Conservation (phyloP, 1,284 basidiomycete genomes). For the Heimioporus retisporus region DNA sequence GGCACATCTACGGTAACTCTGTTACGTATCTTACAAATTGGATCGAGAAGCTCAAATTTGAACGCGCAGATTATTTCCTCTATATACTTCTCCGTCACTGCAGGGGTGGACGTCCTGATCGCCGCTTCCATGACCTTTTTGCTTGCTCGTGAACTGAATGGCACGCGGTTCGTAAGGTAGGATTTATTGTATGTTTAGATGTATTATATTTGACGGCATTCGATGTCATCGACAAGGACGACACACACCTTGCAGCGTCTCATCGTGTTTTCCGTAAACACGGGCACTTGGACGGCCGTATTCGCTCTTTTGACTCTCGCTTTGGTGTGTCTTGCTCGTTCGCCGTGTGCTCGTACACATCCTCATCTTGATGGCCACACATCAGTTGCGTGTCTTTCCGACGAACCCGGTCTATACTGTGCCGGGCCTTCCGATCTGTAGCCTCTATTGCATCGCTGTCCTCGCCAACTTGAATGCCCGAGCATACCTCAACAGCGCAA, state of each 20-base stretch:
- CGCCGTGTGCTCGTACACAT: no score
- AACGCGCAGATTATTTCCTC: slow-evolving; percentile 1
- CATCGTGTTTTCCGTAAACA: slow-evolving; percentile 21
- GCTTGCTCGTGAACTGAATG: slow-evolving; percentile 9
- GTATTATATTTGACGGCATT: neutral
- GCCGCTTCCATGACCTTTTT: slow-evolving; percentile 13
- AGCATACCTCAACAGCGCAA: slow-evolving; percentile 8
- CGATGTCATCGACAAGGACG: slow-evolving; percentile 5
- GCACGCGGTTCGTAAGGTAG: neutral
- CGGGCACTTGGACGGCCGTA: slow-evolving; percentile 22
- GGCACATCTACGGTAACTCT: neutral
- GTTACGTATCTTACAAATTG: neutral
- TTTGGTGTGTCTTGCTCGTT: slow-evolving; percentile 14
- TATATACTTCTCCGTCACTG: neutral
- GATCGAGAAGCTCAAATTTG: neutral
- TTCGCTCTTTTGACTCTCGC: slow-evolving; percentile 22
- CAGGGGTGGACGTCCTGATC: slow-evolving; percentile 14
- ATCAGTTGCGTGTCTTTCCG: slow-evolving; percentile 8
- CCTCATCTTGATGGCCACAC: neutral
- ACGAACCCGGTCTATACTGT: neutral
- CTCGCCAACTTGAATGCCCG: slow-evolving; percentile 25
- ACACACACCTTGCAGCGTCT: slow-evolving; percentile 21
- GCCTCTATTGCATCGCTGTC: slow-evolving; percentile 22
- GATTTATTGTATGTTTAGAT: no score
- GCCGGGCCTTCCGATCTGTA: slow-evolving; percentile 13